Evolutionary conservation across 2,329 filamentous ascomycete species (phyloP).

Genomic region (Cercospora sp.): DNA sequence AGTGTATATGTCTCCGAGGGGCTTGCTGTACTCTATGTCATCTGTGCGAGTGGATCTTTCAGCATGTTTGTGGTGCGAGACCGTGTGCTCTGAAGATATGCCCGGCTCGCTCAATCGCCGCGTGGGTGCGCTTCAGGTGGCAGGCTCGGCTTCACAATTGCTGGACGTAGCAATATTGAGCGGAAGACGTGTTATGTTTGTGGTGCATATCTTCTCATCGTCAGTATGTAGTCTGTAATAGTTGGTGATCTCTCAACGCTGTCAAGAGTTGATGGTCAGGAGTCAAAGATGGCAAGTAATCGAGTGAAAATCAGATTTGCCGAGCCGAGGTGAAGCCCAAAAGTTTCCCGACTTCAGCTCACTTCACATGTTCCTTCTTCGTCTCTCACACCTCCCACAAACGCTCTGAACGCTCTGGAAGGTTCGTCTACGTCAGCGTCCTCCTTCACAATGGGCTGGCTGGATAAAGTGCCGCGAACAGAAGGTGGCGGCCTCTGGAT

Average conservation of each 20-base stretch:
- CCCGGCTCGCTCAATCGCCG: neutral
- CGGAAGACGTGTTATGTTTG: neutral
- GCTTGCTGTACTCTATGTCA: neutral
- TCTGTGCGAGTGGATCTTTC: neutral
- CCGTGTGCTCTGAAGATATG: no score
- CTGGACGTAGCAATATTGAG: neutral
- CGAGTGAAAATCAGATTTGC: neutral
- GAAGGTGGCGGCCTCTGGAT: conserved; percentile 41
- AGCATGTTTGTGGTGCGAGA: no score
- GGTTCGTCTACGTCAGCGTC: neutral
- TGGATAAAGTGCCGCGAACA: conserved; percentile 42
- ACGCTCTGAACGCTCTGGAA: no score
- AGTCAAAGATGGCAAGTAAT: neutral
- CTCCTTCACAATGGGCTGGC: conserved; percentile 41
- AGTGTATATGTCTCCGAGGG: neutral
- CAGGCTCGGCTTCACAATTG: neutral
- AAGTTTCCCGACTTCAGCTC: conserved; percentile 6
- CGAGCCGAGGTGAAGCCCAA: conserved; percentile 6
- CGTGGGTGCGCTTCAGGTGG: no score
- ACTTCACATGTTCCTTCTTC: neutral
- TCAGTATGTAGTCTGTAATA: neutral
- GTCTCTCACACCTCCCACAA: neutral
- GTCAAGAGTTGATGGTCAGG: neutral
- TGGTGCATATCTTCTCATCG: neutral
- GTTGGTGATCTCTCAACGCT: neutral